Evolutionary conservation across 1,139 yeast species (phyloP).

Genomic region (Geotrichum europaeum): DNA sequence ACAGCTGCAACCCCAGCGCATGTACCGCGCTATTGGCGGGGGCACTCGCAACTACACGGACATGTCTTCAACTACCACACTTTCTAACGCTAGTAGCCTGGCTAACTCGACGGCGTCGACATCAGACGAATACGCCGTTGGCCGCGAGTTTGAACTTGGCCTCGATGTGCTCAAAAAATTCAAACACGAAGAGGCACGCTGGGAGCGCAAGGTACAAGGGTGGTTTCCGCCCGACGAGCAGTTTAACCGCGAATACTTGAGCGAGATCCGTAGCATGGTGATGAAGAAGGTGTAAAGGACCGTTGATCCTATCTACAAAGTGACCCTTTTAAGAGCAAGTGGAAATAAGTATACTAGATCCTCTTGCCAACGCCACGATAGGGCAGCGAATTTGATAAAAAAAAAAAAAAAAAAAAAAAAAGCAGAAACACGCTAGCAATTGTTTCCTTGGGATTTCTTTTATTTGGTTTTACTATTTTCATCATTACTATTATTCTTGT

Average conservation of each 20-base stretch:
- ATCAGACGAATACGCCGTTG: conserved; percentile 26
- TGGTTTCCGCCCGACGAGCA: conserved; percentile 48
- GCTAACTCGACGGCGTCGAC: conserved; percentile 14
- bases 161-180: conserved; percentile 41
- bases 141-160: conserved; percentile 42
- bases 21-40: background rate
- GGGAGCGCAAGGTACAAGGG: conserved; percentile 44
- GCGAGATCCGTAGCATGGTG: conserved; percentile 54
- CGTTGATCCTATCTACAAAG: too few relatives aligned
- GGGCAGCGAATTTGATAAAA: too few relatives aligned
- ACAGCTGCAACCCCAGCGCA: background rate
- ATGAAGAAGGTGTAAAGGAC: conserved; percentile 26
- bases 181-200: conserved; percentile 47
- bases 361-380: too few relatives aligned
- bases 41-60: conserved; percentile 14
- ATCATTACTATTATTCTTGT: too few relatives aligned
- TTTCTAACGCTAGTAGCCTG: too few relatives aligned
- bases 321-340: too few relatives aligned
- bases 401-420: too few relatives aligned
- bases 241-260: conserved; percentile 40
- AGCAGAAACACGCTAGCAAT: too few relatives aligned
- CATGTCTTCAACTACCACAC: conserved; percentile 16
- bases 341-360: too few relatives aligned
- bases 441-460: too few relatives aligned
- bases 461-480: too few relatives aligned